Evolutionary conservation across 2,329 filamentous ascomycete species (phyloP).

Genomic region (Aspergillus alliaceus): DNA sequence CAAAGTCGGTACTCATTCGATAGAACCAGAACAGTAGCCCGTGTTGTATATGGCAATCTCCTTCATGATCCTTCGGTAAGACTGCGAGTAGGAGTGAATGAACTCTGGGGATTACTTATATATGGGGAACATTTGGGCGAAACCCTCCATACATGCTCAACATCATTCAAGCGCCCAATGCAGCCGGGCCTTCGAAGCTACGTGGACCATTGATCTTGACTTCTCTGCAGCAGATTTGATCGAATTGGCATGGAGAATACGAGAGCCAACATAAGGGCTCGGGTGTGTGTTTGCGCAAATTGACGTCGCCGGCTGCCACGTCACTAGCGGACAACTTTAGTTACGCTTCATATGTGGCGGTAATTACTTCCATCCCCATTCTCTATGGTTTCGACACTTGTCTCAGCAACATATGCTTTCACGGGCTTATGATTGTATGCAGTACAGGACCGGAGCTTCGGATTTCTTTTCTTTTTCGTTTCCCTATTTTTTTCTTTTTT

Average conservation of each 20-base stretch:
- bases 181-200: slow-evolving; percentile 20
- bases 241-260: slow-evolving; percentile 17
- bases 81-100: not conserved
- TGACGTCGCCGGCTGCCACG: slow-evolving; percentile 31
- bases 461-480: slow-evolving; percentile 2
- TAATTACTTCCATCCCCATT: slow-evolving; percentile 9
- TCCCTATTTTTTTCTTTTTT: no score
- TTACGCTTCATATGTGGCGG: slow-evolving; percentile 25
- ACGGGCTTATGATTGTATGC: slow-evolving; percentile 3
- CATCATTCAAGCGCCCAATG: slow-evolving; percentile 12
- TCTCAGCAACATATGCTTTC: slow-evolving; percentile 2
- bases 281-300: slow-evolving; percentile 20
- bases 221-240: slow-evolving; percentile 15
- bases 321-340: slow-evolving; percentile 28
- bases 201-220: slow-evolving; percentile 29
- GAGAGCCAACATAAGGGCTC: slow-evolving; percentile 23
- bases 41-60: not conserved
- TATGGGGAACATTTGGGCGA: slow-evolving; percentile 5
- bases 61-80: not conserved
- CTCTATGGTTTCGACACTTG: slow-evolving; percentile 6
- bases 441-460: slow-evolving; percentile 5
- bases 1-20: not conserved
- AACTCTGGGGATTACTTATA: not conserved
- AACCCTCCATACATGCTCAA: not conserved
- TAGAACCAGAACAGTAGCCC: not conserved